phyloP scores from a whole-genome alignment of 306 rosid species.

The Parietaria judaica region DNA sequence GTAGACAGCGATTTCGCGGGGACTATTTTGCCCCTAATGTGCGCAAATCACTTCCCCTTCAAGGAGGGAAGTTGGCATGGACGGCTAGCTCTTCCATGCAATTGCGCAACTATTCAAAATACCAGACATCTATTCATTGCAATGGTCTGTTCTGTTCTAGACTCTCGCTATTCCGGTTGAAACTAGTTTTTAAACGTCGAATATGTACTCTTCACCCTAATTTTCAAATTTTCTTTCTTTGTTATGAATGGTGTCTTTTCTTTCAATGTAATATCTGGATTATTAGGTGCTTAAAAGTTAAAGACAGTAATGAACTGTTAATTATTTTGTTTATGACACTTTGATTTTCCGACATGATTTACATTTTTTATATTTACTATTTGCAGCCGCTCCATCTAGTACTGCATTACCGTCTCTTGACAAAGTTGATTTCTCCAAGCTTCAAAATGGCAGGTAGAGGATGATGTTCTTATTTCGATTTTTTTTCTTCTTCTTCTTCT shows the following conservation, averaged over 20 bases:
- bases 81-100: slow-evolving; percentile 65
- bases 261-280: slow-evolving; percentile 11
- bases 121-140: slow-evolving; percentile 56
- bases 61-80: slow-evolving; percentile 82
- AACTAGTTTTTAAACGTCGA: slow-evolving; percentile 28
- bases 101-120: slow-evolving; percentile 55
- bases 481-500: neutral
- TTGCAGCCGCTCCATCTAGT: slow-evolving; percentile 64
- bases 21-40: slow-evolving; percentile 57
- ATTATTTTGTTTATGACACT: neutral
- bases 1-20: slow-evolving; percentile 51
- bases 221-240: slow-evolving; percentile 4
- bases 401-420: slow-evolving; percentile 45
- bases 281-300: neutral
- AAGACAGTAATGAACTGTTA: too few species aligned
- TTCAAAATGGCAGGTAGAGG: slow-evolving; percentile 88
- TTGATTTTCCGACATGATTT: slow-evolving; percentile 6
- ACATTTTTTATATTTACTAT: slow-evolving; percentile 18
- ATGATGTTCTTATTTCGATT: neutral
- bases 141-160: slow-evolving; percentile 99
- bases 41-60: slow-evolving; percentile 60
- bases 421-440: slow-evolving; percentile 61
- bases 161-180: slow-evolving; percentile 55
- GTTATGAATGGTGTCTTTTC: slow-evolving; percentile 4
- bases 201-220: slow-evolving; percentile 11